phyloP scores from a whole-genome alignment of 441 rosid genomes.

The Populus trichocarpa region DNA sequence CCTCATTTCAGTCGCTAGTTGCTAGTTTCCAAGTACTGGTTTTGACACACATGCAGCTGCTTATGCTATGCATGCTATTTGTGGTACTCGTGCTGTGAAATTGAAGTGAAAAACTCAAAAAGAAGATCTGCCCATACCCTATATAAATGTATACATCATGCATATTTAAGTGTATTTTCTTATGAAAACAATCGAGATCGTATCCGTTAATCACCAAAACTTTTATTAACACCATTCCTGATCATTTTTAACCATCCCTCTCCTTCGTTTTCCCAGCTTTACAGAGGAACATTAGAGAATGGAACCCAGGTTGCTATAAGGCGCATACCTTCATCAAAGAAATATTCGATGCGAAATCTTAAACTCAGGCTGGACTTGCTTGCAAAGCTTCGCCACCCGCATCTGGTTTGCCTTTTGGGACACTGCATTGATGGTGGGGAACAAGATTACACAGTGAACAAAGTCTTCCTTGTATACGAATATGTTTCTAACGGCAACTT shows the following conservation, averaged over 20 bases:
- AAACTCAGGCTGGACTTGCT: constrained; percentile 53
- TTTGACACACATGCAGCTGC: background rate
- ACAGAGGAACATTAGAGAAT: constrained; percentile 42
- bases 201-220: background rate
- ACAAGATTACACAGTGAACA: constrained; percentile 34
- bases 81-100: background rate
- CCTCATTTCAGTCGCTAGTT: background rate
- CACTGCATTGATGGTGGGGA: constrained; percentile 48
- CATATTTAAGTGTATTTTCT: background rate
- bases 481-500: constrained; percentile 56
- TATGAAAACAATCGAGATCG: background rate
- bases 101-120: background rate
- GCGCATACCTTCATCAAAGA: constrained; percentile 46
- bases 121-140: background rate
- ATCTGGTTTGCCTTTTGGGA: constrained; percentile 58
- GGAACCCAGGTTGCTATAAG: constrained; percentile 50
- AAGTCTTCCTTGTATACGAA: constrained; percentile 55
- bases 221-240: background rate
- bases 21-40: no score
- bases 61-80: background rate
- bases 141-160: background rate
- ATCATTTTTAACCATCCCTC: background rate
- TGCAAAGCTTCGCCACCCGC: constrained; percentile 52
- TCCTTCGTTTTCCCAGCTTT: constrained; percentile 33
- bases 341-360: constrained; percentile 45